Evolutionary conservation across 2,329 filamentous ascomycete species (phyloP), one percentile per base, ranked within the genome.

Genomic region (Penicillium aurantiogriseum): DNA sequence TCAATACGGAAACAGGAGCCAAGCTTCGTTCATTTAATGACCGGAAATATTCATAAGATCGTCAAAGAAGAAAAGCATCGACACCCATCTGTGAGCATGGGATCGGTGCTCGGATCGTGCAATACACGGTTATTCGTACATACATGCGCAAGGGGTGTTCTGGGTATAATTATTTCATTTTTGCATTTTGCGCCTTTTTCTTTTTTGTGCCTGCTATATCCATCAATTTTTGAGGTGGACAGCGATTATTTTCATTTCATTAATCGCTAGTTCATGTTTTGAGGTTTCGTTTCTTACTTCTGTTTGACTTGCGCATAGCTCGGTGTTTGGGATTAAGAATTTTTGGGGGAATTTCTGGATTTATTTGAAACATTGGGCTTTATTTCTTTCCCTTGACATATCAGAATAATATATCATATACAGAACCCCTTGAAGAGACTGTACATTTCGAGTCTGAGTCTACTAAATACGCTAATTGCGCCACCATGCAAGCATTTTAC

Each of bases 1-100:
- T 45, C 63, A 70, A 23, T 60, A 65, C 63, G 58, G 27, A n/a
- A 55, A 47, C 8, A 56, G 58, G 19, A 63, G 52, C 19, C 60
- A 64, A 49, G 39, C 48, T 31, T 52, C 39, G 1, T 61, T 64
- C 36, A 57, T 66, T 29, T 66, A 57, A 49, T 25, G 11, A 15
- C 15, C 11, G 25, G 19, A 38, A 54, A 47, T 31, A 42, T 15
- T 15, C 48, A 40, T 29, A 21, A 5, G 9, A 51, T 19, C 6
- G 10, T 21, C 2, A 27, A 31, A 17, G 38, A n/a, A 27, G 27
- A 56, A 47, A 11, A 31, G 27, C 25, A 23, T 23, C 39, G 3
- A 9, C 5, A 3, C 4, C 21, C 15, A 42, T 51, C 36, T 42
- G 27, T 51, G 46, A 35, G 27, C 21, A 51, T 51, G 39, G 31